A percentile compares a stretch with the other conserved stretches of the same genome.
Conservation (phyloP, 495 filamentous ascomycete species). For the Penicillium waksmanii region DNA sequence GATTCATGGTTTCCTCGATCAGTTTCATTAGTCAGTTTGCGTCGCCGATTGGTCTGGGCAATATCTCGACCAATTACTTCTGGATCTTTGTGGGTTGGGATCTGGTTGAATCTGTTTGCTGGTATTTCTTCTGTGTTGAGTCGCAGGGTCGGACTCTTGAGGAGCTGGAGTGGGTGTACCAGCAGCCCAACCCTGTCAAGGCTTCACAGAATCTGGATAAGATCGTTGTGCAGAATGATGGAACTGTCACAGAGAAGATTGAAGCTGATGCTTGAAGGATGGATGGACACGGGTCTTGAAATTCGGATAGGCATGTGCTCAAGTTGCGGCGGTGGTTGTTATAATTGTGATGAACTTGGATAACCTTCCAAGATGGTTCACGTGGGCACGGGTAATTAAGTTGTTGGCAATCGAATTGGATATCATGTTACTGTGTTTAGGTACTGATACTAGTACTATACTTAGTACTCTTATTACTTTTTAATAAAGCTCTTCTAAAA, state of each 20-base stretch:
- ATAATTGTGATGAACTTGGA: too few relatives aligned
- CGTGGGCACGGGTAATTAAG: too few relatives aligned
- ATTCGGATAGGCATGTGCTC: too few relatives aligned
- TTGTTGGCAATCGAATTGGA: too few relatives aligned
- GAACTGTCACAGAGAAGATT: slow-evolving; percentile 57
- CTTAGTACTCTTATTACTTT: too few relatives aligned
- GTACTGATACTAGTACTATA: too few relatives aligned
- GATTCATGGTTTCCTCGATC: slow-evolving; percentile 60
- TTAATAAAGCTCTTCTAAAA: too few relatives aligned
- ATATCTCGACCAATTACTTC: slow-evolving; percentile 62
- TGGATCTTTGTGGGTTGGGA: slow-evolving; percentile 69
- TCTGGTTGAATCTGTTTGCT: slow-evolving; percentile 53
- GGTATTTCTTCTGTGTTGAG: slow-evolving; percentile 73
- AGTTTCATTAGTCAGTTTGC: slow-evolving; percentile 65
- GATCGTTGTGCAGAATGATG: slow-evolving; percentile 55
- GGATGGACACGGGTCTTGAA: too few relatives aligned
- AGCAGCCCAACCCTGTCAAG: slow-evolving; percentile 61
- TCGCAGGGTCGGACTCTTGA: slow-evolving; percentile 73
- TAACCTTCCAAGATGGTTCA: too few relatives aligned
- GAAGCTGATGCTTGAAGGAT: slow-evolving; percentile 54
- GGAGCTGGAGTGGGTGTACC: slow-evolving; percentile 70
- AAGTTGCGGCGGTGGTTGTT: not conserved
- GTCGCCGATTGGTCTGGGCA: slow-evolving; percentile 57
- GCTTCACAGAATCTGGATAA: slow-evolving; percentile 60
- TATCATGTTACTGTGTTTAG: too few relatives aligned